Evolutionary conservation across 1,139 yeast species (phyloP).

Genomic region (Pichia inconspicua): DNA sequence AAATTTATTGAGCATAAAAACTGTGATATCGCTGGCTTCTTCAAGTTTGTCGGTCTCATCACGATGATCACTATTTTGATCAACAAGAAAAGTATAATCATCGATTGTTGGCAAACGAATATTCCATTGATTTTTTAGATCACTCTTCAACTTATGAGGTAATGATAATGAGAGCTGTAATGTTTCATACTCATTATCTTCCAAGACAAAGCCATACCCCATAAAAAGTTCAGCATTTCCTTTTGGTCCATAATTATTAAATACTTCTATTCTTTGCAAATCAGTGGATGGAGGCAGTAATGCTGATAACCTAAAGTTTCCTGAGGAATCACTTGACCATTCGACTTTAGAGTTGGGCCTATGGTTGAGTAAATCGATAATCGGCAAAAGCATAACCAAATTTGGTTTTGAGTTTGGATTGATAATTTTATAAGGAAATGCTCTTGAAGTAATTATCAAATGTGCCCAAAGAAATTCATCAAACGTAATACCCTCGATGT

Average conservation of each 20-base stretch:
- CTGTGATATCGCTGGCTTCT: slow-evolving; percentile 31
- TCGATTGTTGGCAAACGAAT: slow-evolving; percentile 39
- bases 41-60: not conserved
- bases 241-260: slow-evolving; percentile 80
- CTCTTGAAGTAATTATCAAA: slow-evolving; percentile 66
- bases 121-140: slow-evolving; percentile 25
- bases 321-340: slow-evolving; percentile 37
- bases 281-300: slow-evolving; percentile 12
- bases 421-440: slow-evolving; percentile 61
- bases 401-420: slow-evolving; percentile 29
- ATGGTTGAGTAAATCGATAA: slow-evolving; percentile 74
- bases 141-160: not conserved
- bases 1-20: slow-evolving; percentile 40
- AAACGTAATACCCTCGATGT: slow-evolving; percentile 44
- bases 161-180: slow-evolving; percentile 42
- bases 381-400: slow-evolving; percentile 67
- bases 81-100: slow-evolving; percentile 35
- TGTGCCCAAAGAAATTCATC: slow-evolving; percentile 69
- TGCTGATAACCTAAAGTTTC: slow-evolving; percentile 13
- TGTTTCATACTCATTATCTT: slow-evolving; percentile 54
- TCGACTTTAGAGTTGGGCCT: slow-evolving; percentile 49
- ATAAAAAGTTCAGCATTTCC: slow-evolving; percentile 72
- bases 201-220: slow-evolving; percentile 64
- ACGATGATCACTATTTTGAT: slow-evolving; percentile 34
- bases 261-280: slow-evolving; percentile 36